phyloP scores from a whole-genome alignment of 202 grass and related monocot species.

The Setaria viridis region DNA sequence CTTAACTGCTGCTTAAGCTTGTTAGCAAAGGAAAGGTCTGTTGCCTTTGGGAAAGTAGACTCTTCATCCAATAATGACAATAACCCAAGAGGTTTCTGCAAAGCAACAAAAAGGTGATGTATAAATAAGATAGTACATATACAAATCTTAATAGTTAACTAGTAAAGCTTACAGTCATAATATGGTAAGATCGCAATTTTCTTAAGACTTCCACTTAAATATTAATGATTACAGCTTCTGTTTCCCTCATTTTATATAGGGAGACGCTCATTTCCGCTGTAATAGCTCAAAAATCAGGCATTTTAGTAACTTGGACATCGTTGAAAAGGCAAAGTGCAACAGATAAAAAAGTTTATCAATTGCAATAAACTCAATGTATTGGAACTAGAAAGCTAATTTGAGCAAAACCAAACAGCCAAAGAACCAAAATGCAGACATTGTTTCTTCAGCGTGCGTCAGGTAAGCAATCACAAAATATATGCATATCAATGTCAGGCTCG shows the following conservation, averaged over 20 bases:
- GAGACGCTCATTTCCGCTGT: constrained; percentile 11
- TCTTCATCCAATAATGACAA: constrained; percentile 96
- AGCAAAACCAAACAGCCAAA: neutral
- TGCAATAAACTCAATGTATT: neutral
- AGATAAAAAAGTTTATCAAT: constrained; percentile 3
- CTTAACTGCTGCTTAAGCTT: constrained; percentile 93
- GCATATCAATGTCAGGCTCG: constrained; percentile 9
- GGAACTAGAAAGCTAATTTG: constrained; percentile 30
- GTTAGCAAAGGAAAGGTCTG: constrained; percentile 84
- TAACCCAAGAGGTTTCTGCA: constrained; percentile 88
- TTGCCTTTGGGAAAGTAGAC: constrained; percentile 88
- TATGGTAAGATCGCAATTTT: constrained; percentile 28
- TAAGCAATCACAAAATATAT: constrained; percentile 39
- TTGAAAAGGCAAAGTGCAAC: constrained; percentile 2
- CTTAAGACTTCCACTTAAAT: constrained; percentile 25
- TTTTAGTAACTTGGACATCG: constrained; percentile 16
- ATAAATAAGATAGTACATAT: constrained; percentile 27
- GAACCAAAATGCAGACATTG: constrained; percentile 15
- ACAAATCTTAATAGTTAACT: constrained; percentile 37
- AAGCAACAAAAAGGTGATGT: constrained; percentile 47
- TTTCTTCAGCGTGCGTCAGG: neutral
- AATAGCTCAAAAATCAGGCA: constrained; percentile 25
- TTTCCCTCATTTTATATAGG: neutral
- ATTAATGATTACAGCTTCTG: constrained; percentile 7
- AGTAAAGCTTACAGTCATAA: constrained; percentile 29